Conservation (phyloP, 2,329 filamentous ascomycete species). For the Monosporascus cannonballus region DNA sequence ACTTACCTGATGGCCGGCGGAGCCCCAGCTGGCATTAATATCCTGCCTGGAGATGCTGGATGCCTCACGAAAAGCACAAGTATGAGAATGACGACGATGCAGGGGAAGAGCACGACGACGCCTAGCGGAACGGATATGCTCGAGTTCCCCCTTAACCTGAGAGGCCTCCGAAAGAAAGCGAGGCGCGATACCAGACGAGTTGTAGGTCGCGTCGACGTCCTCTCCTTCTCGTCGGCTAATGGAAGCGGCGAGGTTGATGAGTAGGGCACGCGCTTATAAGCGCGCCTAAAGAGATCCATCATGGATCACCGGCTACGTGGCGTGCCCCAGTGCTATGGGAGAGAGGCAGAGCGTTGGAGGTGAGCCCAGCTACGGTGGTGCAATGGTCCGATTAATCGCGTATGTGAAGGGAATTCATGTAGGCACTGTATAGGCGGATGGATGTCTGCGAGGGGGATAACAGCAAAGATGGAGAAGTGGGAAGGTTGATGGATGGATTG, state of each 20-base stretch:
- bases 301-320: conserved; percentile 5
- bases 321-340: not conserved
- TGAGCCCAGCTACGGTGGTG: too few relatives aligned
- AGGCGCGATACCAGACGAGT: conserved; percentile 46
- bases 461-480: too few relatives aligned
- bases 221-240: conserved; percentile 44
- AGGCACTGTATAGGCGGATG: too few relatives aligned
- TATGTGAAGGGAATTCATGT: too few relatives aligned
- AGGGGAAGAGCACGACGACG: conserved; percentile 86
- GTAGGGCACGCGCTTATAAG: conserved; percentile 43
- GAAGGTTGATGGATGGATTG: too few relatives aligned
- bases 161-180: conserved; percentile 77
- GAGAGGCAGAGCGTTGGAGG: not conserved
- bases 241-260: conserved; percentile 38
- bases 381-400: too few relatives aligned
- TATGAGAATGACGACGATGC: conserved; percentile 86
- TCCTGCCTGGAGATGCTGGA: conserved; percentile 72
- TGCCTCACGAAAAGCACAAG: conserved; percentile 84
- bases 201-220: conserved; percentile 22
- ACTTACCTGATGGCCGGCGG: conserved; percentile 84
- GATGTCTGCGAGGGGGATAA: too few relatives aligned
- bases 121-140: conserved; percentile 88
- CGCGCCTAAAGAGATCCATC: conserved; percentile 56
- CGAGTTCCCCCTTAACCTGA: conserved; percentile 87
- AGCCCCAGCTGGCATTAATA: conserved; percentile 81